Evolutionary conservation across 257 asterid species (phyloP).

Genomic region (Gentiana dahurica): DNA sequence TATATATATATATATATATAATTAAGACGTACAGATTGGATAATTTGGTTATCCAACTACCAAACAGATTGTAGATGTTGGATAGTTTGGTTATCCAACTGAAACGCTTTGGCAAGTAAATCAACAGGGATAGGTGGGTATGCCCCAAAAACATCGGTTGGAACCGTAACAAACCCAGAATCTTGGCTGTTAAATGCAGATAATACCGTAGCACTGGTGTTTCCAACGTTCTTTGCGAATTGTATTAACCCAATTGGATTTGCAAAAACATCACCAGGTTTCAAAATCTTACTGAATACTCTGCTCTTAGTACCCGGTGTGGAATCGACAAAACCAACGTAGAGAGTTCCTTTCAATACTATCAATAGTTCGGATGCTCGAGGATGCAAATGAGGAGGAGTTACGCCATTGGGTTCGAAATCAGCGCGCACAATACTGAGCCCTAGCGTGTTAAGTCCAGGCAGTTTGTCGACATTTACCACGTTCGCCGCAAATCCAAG

Average conservation of each 20-base stretch:
- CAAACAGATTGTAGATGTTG: not conserved
- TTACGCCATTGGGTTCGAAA: slow-evolving; percentile 1
- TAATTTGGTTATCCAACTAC: too few species aligned
- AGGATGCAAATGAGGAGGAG: too few species aligned
- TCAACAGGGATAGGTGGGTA: not conserved
- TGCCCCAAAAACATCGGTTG: not conserved
- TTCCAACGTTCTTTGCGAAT: not conserved
- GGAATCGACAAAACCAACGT: too few species aligned
- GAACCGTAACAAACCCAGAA: not conserved
- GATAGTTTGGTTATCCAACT: not conserved
- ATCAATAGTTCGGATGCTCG: not conserved
- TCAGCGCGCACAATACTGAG: slow-evolving; percentile 1
- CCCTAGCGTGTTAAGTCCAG: slow-evolving; percentile 2
- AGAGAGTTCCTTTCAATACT: too few species aligned
- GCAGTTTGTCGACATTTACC: not conserved
- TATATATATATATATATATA: too few species aligned
- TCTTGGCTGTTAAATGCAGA: too few species aligned
- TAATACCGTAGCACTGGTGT: not conserved
- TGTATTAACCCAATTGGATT: slow-evolving; percentile 3
- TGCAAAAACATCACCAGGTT: slow-evolving; percentile 1
- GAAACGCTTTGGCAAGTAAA: not conserved
- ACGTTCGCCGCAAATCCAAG: not conserved
- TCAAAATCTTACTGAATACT: not conserved
- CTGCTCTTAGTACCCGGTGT: not conserved
- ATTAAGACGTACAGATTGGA: too few species aligned